Conservation (phyloP, 768 basidiomycete genomes). For the Megacollybia marginata region DNA sequence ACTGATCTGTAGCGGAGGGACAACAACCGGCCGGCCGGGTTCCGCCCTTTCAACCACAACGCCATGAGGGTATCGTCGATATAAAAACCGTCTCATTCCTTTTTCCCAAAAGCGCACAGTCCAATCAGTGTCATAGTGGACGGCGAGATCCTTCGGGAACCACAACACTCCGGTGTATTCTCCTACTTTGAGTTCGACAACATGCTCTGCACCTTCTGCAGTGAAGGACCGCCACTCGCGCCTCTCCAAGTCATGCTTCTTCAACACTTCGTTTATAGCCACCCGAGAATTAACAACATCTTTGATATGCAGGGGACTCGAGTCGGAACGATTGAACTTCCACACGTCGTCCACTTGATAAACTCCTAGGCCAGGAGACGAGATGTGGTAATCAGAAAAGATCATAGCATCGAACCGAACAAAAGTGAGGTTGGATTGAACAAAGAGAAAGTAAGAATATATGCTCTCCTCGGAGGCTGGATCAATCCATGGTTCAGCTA, state of each 20-base stretch:
- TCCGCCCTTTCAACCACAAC: neutral
- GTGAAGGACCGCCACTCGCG: neutral
- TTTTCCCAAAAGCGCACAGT: neutral
- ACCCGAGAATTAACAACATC: neutral
- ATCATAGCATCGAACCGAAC: conserved; percentile 5
- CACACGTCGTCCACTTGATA: conserved; percentile 2
- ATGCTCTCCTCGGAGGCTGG: conserved; percentile 3
- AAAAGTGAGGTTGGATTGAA: conserved; percentile 1
- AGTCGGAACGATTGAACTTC: neutral
- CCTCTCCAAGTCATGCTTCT: neutral
- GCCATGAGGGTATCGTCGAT: neutral
- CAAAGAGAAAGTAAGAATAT: conserved; percentile 4
- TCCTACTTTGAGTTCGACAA: neutral
- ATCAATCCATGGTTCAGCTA: conserved; percentile 1
- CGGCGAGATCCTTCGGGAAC: neutral
- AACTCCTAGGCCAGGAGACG: neutral
- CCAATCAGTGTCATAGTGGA: neutral
- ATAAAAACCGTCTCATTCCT: neutral
- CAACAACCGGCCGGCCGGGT: neutral
- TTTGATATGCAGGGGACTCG: neutral
- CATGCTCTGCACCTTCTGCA: neutral
- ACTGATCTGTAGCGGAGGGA: neutral
- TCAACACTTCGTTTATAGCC: neutral
- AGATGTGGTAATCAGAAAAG: conserved; percentile 2
- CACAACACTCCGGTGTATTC: neutral